Percentiles rank a stretch among this genome's conserved stretches.
Evolutionary conservation across 805 yeast genomes (phyloP).

Genomic region (Suhomyces faveliae): DNA sequence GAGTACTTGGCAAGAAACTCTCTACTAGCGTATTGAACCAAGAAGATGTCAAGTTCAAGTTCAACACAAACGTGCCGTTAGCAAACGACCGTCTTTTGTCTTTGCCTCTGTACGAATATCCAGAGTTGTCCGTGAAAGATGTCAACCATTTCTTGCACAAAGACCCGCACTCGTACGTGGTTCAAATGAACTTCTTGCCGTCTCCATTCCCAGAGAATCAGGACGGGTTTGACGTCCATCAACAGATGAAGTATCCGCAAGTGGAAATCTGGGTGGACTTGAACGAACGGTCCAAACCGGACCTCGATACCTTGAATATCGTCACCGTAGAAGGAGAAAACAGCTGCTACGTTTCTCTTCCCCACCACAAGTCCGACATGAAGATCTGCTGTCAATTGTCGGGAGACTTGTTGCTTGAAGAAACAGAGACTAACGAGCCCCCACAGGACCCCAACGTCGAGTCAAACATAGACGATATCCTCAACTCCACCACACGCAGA

Average conservation of each 20-base stretch:
- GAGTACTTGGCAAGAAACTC: slow-evolving; percentile 11
- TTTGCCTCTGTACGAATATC: slow-evolving; percentile 24
- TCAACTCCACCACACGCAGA: slow-evolving; percentile 22
- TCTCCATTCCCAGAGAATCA: slow-evolving; percentile 28
- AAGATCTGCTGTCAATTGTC: slow-evolving; percentile 41
- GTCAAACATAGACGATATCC: slow-evolving; percentile 12
- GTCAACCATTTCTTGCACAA: slow-evolving; percentile 19
- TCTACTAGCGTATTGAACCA: not conserved
- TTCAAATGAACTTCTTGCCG: slow-evolving; percentile 49
- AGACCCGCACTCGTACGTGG: slow-evolving; percentile 25
- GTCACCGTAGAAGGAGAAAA: slow-evolving; percentile 48
- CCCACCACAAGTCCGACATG: slow-evolving; percentile 42
- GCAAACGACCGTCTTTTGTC: slow-evolving; percentile 31
- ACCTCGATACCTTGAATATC: slow-evolving; percentile 38
- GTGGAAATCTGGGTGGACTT: slow-evolving; percentile 56
- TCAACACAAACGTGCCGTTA: slow-evolving; percentile 34
- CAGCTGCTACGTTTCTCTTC: slow-evolving; percentile 41
- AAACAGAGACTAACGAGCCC: slow-evolving; percentile 1
- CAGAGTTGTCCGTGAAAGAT: slow-evolving; percentile 16
- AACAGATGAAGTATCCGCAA: slow-evolving; percentile 45
- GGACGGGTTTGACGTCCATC: slow-evolving; percentile 3
- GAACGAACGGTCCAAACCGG: slow-evolving; percentile 34
- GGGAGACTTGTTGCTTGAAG: slow-evolving; percentile 30
- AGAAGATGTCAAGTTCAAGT: slow-evolving; percentile 17
- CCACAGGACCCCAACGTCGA: slow-evolving; percentile 8